phyloP scores from a whole-genome alignment of 2,329 filamentous ascomycete species.

The Penicillium sp. region DNA sequence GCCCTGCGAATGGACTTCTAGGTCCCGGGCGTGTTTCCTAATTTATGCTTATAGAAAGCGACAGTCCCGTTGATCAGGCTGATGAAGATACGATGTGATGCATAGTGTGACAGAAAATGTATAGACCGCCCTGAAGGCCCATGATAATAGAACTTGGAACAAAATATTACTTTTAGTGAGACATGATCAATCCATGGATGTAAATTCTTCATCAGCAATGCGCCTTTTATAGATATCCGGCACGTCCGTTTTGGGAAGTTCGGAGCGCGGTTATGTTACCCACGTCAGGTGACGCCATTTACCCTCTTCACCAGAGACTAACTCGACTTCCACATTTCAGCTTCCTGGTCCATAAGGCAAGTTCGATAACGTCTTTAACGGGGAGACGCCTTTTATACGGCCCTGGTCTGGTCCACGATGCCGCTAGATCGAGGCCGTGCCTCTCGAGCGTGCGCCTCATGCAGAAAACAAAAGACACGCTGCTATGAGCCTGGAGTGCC shows the following conservation, averaged over 20 bases:
- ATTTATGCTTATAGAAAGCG: not conserved
- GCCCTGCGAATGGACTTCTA: constrained; percentile 93
- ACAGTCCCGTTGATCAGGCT: not conserved
- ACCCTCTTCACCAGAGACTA: not conserved
- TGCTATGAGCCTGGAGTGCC: constrained; percentile 37
- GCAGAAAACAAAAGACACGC: constrained; percentile 44
- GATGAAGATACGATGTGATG: constrained; percentile 10
- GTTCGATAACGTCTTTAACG: not conserved
- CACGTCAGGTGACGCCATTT: constrained; percentile 17
- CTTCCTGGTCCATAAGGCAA: not conserved
- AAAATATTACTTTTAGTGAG: too few relatives aligned
- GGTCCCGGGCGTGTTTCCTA: not conserved
- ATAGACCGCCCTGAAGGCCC: not conserved
- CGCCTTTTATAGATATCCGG: not conserved
- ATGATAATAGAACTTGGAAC: not conserved
- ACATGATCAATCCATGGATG: not conserved
- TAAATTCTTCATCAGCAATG: not conserved
- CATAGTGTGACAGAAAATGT: constrained; percentile 3
- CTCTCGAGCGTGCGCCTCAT: constrained; percentile 38
- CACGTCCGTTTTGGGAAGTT: constrained; percentile 2
- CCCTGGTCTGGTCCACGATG: constrained; percentile 7
- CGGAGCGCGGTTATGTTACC: constrained; percentile 17
- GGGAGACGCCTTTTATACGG: too few relatives aligned
- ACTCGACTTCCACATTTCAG: not conserved
- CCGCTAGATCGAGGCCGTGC: constrained; percentile 23